A percentile compares a stretch with the other conserved stretches of the same genome.
phyloP scores from a whole-genome alignment of 2,329 filamentous ascomycete species.

The Fusarium musae region DNA sequence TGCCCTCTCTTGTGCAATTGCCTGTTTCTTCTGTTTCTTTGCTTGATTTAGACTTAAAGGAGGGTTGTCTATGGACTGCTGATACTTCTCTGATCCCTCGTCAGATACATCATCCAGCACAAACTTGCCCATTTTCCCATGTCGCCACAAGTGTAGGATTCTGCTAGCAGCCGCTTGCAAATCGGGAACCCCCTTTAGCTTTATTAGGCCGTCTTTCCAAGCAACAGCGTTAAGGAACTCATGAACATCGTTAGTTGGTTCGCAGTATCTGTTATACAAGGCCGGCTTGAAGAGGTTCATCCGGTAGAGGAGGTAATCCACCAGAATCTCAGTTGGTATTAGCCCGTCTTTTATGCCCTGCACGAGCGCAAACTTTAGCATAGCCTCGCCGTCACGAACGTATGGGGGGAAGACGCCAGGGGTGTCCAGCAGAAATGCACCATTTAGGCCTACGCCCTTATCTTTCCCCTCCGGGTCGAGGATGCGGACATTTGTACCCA shows the following conservation, averaged over 20 bases:
- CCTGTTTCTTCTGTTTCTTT: conserved; percentile 72
- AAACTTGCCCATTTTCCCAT: conserved; percentile 79
- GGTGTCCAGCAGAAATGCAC: conserved; percentile 89
- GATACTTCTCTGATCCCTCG: conserved; percentile 63
- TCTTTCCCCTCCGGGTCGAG: conserved; percentile 55
- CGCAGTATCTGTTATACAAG: conserved; percentile 70
- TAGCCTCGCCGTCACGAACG: conserved; percentile 82
- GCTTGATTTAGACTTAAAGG: conserved; percentile 74
- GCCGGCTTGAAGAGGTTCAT: conserved; percentile 75
- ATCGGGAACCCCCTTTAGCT: conserved; percentile 77
- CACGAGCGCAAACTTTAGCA: conserved; percentile 94
- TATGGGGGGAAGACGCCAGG: conserved; percentile 97
- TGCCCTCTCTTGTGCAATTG: conserved; percentile 58
- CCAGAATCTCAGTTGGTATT: conserved; percentile 79
- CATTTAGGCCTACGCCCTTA: conserved; percentile 58
- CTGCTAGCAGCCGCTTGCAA: conserved; percentile 79
- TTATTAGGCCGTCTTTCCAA: conserved; percentile 77
- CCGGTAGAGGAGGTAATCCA: conserved; percentile 89
- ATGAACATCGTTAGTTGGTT: conserved; percentile 86
- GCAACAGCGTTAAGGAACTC: conserved; percentile 78
- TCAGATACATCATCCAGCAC: conserved; percentile 80
- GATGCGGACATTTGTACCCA: conserved; percentile 86
- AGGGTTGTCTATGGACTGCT: conserved; percentile 58
- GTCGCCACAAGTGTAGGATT: conserved; percentile 84
- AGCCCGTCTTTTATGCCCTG: conserved; percentile 92